Evolutionary conservation across 768 basidiomycete genomes (phyloP).

Genomic region (Mycena latifolia): DNA sequence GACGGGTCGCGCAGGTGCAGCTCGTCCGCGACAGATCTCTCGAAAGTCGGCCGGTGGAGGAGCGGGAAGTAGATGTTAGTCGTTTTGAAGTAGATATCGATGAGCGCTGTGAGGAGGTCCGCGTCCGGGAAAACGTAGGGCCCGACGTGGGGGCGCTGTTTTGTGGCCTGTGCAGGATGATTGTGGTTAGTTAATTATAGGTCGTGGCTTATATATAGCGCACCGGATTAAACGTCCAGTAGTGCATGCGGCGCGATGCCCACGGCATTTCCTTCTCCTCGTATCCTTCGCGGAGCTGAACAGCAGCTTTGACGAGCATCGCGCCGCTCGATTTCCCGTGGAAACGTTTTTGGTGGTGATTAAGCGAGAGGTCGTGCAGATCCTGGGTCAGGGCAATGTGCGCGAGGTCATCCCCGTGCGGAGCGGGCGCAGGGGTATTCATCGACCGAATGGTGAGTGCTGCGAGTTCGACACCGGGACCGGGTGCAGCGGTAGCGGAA

Average conservation of each 20-base stretch:
- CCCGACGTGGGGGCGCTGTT: neutral
- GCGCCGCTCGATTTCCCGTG: slow-evolving; percentile 14
- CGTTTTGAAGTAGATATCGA: slow-evolving; percentile 73
- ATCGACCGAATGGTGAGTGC: slow-evolving; percentile 10
- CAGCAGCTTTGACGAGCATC: slow-evolving; percentile 21
- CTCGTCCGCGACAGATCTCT: slow-evolving; percentile 58
- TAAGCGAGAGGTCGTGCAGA: neutral
- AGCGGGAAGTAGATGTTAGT: slow-evolving; percentile 73
- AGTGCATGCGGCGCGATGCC: slow-evolving; percentile 8
- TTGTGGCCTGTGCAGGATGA: neutral
- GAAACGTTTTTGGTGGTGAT: slow-evolving; percentile 3
- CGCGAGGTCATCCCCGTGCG: slow-evolving; percentile 4
- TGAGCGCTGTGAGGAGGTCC: slow-evolving; percentile 64
- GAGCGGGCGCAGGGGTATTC: slow-evolving; percentile 2
- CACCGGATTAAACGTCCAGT: slow-evolving; percentile 18
- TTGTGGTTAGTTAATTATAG: too few species aligned
- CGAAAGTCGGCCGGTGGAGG: slow-evolving; percentile 79
- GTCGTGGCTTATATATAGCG: too few species aligned
- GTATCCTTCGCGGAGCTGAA: slow-evolving; percentile 1
- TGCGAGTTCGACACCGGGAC: slow-evolving; percentile 21
- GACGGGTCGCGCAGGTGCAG: slow-evolving; percentile 55
- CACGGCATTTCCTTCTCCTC: slow-evolving; percentile 5
- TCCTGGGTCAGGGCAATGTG: slow-evolving; percentile 11
- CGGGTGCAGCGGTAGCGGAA: neutral
- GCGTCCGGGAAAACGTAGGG: slow-evolving; percentile 60